phyloP scores from a whole-genome alignment of 169 alveolate genomes.

The Plasmodium adleri region DNA sequence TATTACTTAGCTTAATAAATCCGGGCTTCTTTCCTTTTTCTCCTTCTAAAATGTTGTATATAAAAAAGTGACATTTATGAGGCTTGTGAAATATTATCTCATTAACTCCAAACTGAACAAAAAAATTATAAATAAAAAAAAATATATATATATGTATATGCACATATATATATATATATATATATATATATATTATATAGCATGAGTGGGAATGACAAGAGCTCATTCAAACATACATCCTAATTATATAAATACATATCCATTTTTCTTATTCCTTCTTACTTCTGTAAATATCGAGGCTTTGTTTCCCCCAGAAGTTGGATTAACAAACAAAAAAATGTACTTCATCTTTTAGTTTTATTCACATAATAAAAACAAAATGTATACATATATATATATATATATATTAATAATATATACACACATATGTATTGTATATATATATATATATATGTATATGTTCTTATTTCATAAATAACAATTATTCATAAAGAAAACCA shows the following conservation, averaged over 20 bases:
- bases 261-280: slow-evolving; percentile 22
- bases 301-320: slow-evolving; percentile 89
- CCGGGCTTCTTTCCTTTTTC: slow-evolving; percentile 89
- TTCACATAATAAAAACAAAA: slow-evolving; percentile 22
- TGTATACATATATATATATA: too few species aligned
- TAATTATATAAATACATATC: not conserved
- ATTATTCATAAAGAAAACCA: too few species aligned
- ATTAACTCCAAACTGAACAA: slow-evolving; percentile 53
- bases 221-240: not conserved
- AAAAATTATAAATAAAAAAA: slow-evolving; percentile 70
- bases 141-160: slow-evolving; percentile 19
- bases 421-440: too few species aligned
- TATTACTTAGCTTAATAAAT: slow-evolving; percentile 75
- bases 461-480: too few species aligned
- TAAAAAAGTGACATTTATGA: slow-evolving; percentile 51
- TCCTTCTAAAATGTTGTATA: slow-evolving; percentile 86
- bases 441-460: too few species aligned
- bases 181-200: too few species aligned
- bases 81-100: slow-evolving; percentile 63
- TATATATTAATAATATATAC: too few species aligned
- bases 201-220: not conserved
- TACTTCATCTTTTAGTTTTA: slow-evolving; percentile 53
- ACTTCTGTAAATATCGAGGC: slow-evolving; percentile 87
- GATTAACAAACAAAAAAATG: slow-evolving; percentile 86
- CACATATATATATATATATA: too few species aligned